Evolutionary conservation across 192 early-diverging fungal genomes (phyloP).

Genomic region (Coemansia sp.): DNA sequence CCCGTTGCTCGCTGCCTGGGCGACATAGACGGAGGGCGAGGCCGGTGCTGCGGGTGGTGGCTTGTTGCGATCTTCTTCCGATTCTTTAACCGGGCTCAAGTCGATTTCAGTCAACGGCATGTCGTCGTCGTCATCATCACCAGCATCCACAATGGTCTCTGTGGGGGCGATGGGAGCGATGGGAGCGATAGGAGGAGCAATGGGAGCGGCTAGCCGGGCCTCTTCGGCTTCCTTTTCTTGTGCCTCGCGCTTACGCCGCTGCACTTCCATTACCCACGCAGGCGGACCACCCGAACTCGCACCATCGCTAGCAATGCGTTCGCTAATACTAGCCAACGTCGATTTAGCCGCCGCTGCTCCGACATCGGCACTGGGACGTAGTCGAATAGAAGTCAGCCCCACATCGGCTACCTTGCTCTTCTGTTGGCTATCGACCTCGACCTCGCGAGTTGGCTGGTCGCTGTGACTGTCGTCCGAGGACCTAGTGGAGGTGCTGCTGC

Average conservation of each 20-base stretch:
- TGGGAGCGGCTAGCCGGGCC: not conserved
- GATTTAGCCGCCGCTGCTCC: constrained; percentile 13
- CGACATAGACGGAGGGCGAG: not conserved
- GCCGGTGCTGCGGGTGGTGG: constrained; percentile 10
- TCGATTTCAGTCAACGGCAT: constrained; percentile 31
- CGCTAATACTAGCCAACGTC: constrained; percentile 47
- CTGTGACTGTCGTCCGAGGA: constrained; percentile 41
- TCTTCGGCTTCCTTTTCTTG: constrained; percentile 27
- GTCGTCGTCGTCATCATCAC: constrained; percentile 26
- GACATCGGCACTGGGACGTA: constrained; percentile 45
- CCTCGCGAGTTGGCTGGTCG: not conserved
- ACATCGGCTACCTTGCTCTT: constrained; percentile 12
- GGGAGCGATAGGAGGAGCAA: no score
- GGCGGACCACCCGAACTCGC: constrained; percentile 13
- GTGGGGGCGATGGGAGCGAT: not conserved
- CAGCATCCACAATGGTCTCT: not conserved
- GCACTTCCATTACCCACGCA: constrained; percentile 53
- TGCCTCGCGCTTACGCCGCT: constrained; percentile 48
- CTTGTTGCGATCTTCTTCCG: not conserved
- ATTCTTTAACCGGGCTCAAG: constrained; percentile 5
- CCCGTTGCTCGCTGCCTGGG: not conserved
- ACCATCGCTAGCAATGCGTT: constrained; percentile 16
- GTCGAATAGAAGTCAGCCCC: constrained; percentile 33
- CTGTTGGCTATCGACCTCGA: not conserved
- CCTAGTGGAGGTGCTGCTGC: constrained; percentile 30